Percentiles rank a stretch among this genome's conserved stretches.
Evolutionary conservation across 2,329 filamentous ascomycete genomes (phyloP).

Genomic region (Sclerotinia sclerotiorum): DNA sequence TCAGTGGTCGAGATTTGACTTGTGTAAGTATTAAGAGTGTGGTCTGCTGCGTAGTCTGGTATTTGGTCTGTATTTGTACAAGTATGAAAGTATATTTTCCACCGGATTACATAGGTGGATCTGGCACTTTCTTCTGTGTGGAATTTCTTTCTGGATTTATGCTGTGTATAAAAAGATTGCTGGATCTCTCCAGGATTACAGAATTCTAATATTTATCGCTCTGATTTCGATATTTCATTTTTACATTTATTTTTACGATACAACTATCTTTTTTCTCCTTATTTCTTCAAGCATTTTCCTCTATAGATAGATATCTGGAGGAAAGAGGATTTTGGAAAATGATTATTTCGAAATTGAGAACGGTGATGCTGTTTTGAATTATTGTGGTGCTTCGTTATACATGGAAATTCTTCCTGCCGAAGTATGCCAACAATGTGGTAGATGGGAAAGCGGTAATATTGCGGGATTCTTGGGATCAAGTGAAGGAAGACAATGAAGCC

Average conservation of each 20-base stretch:
- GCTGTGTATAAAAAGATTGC: neutral
- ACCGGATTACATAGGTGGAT: neutral
- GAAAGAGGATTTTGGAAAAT: neutral
- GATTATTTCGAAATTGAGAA: neutral
- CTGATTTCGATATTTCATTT: neutral
- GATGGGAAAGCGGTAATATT: neutral
- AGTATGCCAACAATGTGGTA: neutral
- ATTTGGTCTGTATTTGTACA: neutral
- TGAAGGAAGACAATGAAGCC: neutral
- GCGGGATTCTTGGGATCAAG: neutral
- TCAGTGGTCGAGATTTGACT: neutral
- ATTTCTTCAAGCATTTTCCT: neutral
- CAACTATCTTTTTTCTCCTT: neutral
- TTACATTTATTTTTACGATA: neutral
- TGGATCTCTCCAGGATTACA: neutral
- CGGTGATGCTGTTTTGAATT: neutral
- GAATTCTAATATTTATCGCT: neutral
- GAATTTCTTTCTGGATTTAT: neutral
- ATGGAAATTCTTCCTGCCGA: constrained; percentile 9
- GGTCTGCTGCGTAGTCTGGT: neutral
- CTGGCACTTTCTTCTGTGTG: neutral
- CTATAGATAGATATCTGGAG: neutral
- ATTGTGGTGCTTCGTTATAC: constrained; percentile 2
- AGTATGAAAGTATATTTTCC: neutral
- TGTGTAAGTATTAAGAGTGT: neutral